A percentile compares a stretch with the other conserved stretches of the same genome.
Conservation (phyloP, 2,329 filamentous ascomycete genomes). For the Xylogone sp. region DNA sequence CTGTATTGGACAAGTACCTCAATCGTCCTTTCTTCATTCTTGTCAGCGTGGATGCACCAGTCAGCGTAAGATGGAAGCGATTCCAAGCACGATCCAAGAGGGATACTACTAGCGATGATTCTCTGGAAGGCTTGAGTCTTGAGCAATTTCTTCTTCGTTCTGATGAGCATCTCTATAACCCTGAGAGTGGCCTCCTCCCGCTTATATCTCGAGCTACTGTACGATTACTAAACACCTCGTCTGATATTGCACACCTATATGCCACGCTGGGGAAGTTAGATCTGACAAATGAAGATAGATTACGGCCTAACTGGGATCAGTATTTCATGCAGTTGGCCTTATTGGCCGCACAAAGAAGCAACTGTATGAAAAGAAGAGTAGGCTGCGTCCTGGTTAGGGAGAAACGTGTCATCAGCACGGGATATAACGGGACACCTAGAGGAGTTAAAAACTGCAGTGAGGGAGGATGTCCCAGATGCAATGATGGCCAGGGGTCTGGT, state of each 20-base stretch:
- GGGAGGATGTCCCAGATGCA: conserved; percentile 87
- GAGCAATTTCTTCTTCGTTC: conserved; percentile 54
- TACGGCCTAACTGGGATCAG: conserved; percentile 90
- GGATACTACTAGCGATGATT: conserved; percentile 15
- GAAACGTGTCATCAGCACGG: conserved; percentile 85
- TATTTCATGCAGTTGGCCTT: conserved; percentile 98
- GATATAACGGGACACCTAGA: conserved; percentile 96
- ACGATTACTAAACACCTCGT: conserved; percentile 80
- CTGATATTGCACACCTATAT: conserved; percentile 67
- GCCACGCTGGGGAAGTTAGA: conserved; percentile 69
- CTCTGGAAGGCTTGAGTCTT: conserved; percentile 31
- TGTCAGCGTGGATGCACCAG: conserved; percentile 85
- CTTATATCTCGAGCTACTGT: conserved; percentile 80
- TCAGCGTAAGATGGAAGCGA: conserved; percentile 78
- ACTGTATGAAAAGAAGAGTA: conserved; percentile 97
- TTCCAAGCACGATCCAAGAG: conserved; percentile 51
- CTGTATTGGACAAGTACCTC: conserved; percentile 68
- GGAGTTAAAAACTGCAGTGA: conserved; percentile 87
- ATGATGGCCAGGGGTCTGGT: conserved; percentile 67
- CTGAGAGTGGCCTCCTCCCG: conserved; percentile 61
- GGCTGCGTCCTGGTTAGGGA: conserved; percentile 89
- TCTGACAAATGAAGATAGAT: conserved; percentile 71
- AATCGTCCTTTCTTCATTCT: conserved; percentile 90
- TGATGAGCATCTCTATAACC: conserved; percentile 74
- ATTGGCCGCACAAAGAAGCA: conserved; percentile 83